Percentiles rank a stretch among this genome's conserved stretches.
Conservation (phyloP, 2,329 filamentous ascomycete species). For the Cordyceps militaris region DNA sequence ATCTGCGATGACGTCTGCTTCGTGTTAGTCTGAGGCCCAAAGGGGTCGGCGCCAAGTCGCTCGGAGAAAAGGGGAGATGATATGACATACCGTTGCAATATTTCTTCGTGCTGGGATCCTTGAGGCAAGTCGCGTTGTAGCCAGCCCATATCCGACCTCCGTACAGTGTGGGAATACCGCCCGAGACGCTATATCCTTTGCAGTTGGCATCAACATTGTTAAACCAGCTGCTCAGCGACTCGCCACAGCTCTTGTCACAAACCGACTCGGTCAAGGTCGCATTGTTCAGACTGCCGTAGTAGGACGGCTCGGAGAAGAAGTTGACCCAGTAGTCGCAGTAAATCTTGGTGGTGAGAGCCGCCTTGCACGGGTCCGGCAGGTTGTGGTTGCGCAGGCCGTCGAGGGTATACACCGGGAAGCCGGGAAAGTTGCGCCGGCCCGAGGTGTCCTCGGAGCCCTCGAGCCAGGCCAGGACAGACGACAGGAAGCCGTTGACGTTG, state of each 20-base stretch:
- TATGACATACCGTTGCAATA: conserved; percentile 18
- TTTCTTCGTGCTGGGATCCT: conserved; percentile 11
- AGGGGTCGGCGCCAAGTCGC: no score
- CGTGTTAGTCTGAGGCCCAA: no score
- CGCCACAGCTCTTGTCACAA: background rate
- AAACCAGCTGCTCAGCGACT: conserved; percentile 14
- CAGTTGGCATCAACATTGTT: background rate
- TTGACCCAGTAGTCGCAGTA: background rate
- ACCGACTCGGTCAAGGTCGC: background rate
- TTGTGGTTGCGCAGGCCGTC: background rate
- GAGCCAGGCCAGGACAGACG: conserved; percentile 26
- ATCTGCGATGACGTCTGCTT: conserved; percentile 13
- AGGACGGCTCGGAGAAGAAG: background rate
- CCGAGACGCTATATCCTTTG: no score
- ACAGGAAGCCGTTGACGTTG: conserved; percentile 52
- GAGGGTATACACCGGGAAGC: background rate
- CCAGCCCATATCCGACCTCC: background rate
- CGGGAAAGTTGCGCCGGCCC: background rate
- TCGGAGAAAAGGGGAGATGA: background rate
- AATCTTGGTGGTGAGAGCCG: background rate
- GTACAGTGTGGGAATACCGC: background rate
- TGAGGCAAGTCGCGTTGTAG: conserved; percentile 17
- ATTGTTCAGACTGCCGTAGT: background rate
- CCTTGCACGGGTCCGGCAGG: background rate
- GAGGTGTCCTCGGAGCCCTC: background rate